Conservation (phyloP, 163 green algal species). For the Scenedesmus sp. region DNA sequence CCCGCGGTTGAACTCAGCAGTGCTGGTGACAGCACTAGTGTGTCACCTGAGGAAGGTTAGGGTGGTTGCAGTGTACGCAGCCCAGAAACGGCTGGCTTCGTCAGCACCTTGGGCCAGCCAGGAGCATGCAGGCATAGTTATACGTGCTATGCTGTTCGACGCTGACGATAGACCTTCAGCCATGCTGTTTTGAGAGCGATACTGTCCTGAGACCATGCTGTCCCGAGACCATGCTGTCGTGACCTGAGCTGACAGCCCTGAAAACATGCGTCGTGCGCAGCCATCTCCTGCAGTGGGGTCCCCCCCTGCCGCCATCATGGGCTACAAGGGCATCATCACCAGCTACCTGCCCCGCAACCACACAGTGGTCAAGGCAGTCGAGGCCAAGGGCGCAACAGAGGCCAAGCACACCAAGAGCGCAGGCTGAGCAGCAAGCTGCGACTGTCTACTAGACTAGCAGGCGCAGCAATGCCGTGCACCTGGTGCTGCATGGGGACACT, state of each 20-base stretch:
- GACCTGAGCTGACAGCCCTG: background rate
- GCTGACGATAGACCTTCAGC: background rate
- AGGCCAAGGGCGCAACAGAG: conserved; percentile 26
- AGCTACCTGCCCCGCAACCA: conserved; percentile 49
- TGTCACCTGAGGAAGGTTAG: background rate
- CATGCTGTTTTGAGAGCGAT: too few relatives aligned
- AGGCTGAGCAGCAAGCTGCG: background rate
- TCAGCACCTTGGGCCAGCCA: background rate
- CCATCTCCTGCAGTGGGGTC: background rate
- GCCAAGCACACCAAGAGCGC: conserved; percentile 21
- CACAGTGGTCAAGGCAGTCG: conserved; percentile 30
- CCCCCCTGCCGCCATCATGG: conserved; percentile 51
- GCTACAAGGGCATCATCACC: conserved; percentile 57
- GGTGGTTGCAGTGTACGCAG: background rate
- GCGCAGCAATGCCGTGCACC: background rate
- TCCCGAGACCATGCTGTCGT: too few relatives aligned
- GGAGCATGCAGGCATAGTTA: background rate
- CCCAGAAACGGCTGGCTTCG: background rate
- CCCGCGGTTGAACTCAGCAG: background rate
- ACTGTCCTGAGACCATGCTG: too few relatives aligned
- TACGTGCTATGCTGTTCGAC: background rate
- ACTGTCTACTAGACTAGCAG: background rate
- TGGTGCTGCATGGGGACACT: background rate
- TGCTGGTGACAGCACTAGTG: background rate
- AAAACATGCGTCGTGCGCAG: background rate